Evolutionary conservation across 345 rosid species (phyloP).

Genomic region (Bruguiera sexangula): DNA sequence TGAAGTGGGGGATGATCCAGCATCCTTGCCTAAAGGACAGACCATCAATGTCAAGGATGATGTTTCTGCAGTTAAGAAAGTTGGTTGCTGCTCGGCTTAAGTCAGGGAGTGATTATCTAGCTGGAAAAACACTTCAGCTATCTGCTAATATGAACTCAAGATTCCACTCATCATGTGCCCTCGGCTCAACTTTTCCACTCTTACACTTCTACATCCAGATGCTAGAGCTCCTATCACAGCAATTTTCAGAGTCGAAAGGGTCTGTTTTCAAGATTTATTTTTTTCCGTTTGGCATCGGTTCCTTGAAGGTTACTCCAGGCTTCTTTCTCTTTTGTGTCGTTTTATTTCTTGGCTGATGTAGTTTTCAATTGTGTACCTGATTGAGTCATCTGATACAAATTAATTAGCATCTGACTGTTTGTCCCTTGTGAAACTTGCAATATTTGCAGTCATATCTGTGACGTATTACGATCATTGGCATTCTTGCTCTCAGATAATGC

Average conservation of each 20-base stretch:
- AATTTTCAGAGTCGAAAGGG: conserved; percentile 2
- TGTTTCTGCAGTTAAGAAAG: conserved; percentile 73
- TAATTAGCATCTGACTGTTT: not conserved
- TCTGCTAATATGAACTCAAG: not conserved
- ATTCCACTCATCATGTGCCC: not conserved
- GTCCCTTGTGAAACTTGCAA: not conserved
- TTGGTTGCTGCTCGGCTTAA: conserved; percentile 68
- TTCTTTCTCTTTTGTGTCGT: not conserved
- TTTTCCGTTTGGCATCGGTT: conserved; percentile 3
- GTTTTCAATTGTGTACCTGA: not conserved
- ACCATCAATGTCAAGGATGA: conserved; percentile 60
- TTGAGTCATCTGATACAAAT: conserved; percentile 2
- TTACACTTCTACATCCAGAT: not conserved
- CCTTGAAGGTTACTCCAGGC: conserved; percentile 4
- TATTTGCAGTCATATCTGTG: too few relatives aligned
- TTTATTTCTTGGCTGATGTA: conserved; percentile 13
- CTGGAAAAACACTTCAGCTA: not conserved
- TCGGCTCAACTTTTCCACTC: not conserved
- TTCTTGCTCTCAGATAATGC: too few relatives aligned
- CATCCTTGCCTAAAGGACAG: conserved; percentile 82
- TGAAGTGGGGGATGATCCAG: conserved; percentile 74
- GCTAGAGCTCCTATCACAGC: not conserved
- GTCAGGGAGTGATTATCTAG: not conserved
- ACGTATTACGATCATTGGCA: too few relatives aligned
- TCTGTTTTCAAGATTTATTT: conserved; percentile 3